Percentiles rank a stretch among this genome's conserved stretches.
Evolutionary conservation across 2,329 filamentous ascomycete species (phyloP).

Genomic region (Phialophora tarda): DNA sequence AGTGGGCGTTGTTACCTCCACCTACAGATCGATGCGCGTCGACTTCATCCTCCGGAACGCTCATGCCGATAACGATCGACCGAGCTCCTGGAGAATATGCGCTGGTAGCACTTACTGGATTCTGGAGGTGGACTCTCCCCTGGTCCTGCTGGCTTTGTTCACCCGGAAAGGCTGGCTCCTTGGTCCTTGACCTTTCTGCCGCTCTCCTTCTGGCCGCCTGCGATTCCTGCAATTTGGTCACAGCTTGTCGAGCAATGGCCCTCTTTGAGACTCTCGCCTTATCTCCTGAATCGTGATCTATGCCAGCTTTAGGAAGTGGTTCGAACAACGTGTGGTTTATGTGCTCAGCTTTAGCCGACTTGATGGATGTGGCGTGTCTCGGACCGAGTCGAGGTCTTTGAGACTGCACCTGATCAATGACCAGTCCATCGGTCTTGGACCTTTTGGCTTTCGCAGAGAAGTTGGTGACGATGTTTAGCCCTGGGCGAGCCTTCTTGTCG

Average conservation of each 20-base stretch:
- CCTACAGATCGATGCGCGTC: slow-evolving; percentile 31
- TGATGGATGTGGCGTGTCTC: slow-evolving; percentile 30
- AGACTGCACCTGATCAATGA: slow-evolving; percentile 35
- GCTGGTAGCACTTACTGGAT: not conserved
- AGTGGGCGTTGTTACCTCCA: slow-evolving; percentile 41
- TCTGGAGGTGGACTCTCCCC: slow-evolving; percentile 3
- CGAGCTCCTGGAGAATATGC: slow-evolving; percentile 52
- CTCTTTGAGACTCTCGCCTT: slow-evolving; percentile 6
- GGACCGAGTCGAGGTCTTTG: slow-evolving; percentile 32
- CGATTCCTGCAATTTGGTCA: slow-evolving; percentile 24
- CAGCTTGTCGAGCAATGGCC: slow-evolving; percentile 19
- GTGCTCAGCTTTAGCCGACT: slow-evolving; percentile 37
- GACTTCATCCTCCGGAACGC: slow-evolving; percentile 47
- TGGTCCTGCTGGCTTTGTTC: not conserved
- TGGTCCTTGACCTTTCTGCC: not conserved
- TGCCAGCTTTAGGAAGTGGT: not conserved
- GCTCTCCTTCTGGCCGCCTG: slow-evolving; percentile 23
- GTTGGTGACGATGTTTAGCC: slow-evolving; percentile 52
- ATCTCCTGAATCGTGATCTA: not conserved
- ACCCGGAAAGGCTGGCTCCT: not conserved
- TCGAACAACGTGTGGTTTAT: slow-evolving; percentile 18
- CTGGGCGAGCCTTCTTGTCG: slow-evolving; percentile 44
- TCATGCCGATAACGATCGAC: slow-evolving; percentile 54
- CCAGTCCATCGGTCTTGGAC: slow-evolving; percentile 28
- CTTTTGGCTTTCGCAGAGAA: slow-evolving; percentile 41